A percentile compares a stretch with the other conserved stretches of the same genome.
phyloP scores from a whole-genome alignment of 805 yeast species.

The Metschnikowia aberdeeniae region DNA sequence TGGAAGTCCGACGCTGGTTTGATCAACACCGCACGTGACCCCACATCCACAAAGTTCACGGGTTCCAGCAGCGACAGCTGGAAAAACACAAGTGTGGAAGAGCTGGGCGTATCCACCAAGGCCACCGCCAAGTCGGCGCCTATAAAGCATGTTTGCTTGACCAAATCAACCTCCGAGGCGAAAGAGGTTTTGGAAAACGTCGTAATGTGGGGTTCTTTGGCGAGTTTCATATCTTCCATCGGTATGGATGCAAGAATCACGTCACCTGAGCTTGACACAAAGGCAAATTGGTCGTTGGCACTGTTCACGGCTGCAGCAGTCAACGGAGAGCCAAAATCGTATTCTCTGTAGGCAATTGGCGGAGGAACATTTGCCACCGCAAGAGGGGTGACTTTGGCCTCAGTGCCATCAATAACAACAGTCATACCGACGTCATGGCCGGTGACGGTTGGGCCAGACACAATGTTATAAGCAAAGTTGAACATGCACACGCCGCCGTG shows the following conservation, averaged over 20 bases:
- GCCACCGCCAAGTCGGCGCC: conserved; percentile 53
- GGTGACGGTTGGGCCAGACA: conserved; percentile 62
- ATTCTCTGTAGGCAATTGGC: conserved; percentile 73
- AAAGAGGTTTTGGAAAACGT: conserved; percentile 25
- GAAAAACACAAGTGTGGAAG: conserved; percentile 49
- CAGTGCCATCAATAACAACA: conserved; percentile 73
- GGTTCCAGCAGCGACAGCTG: conserved; percentile 38
- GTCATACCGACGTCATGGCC: conserved; percentile 77
- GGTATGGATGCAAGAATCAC: conserved; percentile 37
- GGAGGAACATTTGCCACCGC: conserved; percentile 90
- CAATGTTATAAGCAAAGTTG: conserved; percentile 60
- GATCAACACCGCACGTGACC: conserved; percentile 49
- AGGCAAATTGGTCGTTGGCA: conserved; percentile 56
- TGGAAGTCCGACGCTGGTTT: conserved; percentile 53
- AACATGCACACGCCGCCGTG: conserved; percentile 50
- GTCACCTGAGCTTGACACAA: conserved; percentile 44
- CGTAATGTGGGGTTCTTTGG: conserved; percentile 43
- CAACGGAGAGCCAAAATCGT: conserved; percentile 50
- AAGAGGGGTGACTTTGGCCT: conserved; percentile 74
- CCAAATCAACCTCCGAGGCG: conserved; percentile 41
- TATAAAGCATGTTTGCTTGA: conserved; percentile 63
- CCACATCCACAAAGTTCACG: conserved; percentile 5
- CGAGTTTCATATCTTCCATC: conserved; percentile 45
- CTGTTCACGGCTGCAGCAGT: conserved; percentile 61
- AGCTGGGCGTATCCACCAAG: conserved; percentile 48